Conservation (phyloP, 2,329 filamentous ascomycete species). For the Hymenoscyphus scutula region DNA sequence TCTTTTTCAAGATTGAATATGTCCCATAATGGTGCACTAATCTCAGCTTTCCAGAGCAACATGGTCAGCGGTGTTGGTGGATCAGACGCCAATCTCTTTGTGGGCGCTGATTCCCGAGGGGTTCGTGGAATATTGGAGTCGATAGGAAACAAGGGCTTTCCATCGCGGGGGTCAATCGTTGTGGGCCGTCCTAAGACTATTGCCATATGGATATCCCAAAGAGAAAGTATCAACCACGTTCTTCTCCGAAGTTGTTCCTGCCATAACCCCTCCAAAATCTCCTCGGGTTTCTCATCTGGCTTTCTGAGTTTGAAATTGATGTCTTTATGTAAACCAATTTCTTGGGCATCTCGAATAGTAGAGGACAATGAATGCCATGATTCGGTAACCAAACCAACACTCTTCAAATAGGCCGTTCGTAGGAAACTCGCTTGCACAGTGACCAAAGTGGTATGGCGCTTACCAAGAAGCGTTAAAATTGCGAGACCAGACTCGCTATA, state of each 20-base stretch:
- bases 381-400: conserved; percentile 57
- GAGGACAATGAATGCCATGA: conserved; percentile 46
- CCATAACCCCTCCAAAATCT: conserved; percentile 57
- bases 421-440: conserved; percentile 58
- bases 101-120: conserved; percentile 47
- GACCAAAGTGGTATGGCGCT: conserved; percentile 53
- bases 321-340: conserved; percentile 57
- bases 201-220: conserved; percentile 41
- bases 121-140: conserved; percentile 51
- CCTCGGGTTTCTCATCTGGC: conserved; percentile 44
- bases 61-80: conserved; percentile 57
- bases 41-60: conserved; percentile 49
- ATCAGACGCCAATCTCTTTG: conserved; percentile 45
- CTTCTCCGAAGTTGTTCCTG: conserved; percentile 53
- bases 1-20: conserved; percentile 53
- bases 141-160: conserved; percentile 49
- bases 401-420: conserved; percentile 56
- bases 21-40: conserved; percentile 49
- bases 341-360: conserved; percentile 60
- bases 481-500: conserved; percentile 58
- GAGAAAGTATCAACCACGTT: conserved; percentile 54
- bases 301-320: conserved; percentile 47
- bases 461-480: conserved; percentile 54
- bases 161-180: conserved; percentile 50
- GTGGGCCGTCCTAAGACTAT: conserved; percentile 40